Percentiles rank a stretch among this genome's conserved stretches.
Conservation (phyloP, 192 early-diverging fungal genomes). For the Coemansia sp. region DNA sequence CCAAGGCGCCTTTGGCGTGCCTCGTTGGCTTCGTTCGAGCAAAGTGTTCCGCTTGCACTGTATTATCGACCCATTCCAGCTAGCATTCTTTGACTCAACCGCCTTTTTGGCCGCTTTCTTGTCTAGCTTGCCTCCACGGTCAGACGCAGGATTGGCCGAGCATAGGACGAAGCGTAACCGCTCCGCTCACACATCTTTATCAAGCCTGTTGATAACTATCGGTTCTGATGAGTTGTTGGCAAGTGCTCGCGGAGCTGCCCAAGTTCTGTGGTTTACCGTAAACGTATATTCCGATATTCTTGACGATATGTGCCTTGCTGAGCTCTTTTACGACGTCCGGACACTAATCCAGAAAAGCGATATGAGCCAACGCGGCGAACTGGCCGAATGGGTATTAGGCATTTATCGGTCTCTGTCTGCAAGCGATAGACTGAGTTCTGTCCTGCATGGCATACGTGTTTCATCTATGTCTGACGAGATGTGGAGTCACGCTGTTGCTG, state of each 20-base stretch:
- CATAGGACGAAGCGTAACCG: slow-evolving; percentile 35
- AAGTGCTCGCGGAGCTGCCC: slow-evolving; percentile 39
- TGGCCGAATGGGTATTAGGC: slow-evolving; percentile 48
- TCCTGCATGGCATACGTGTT: not conserved
- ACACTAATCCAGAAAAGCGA: slow-evolving; percentile 27
- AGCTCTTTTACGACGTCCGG: slow-evolving; percentile 24
- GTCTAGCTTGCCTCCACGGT: not conserved
- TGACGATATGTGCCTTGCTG: slow-evolving; percentile 10
- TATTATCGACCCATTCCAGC: slow-evolving; percentile 21
- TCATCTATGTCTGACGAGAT: slow-evolving; percentile 12
- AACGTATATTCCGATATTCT: slow-evolving; percentile 29
- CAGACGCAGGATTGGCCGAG: not conserved
- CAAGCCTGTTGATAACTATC: slow-evolving; percentile 30
- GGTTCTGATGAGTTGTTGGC: slow-evolving; percentile 21
- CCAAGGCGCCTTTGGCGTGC: not conserved
- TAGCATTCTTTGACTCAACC: slow-evolving; percentile 49
- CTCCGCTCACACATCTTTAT: slow-evolving; percentile 29
- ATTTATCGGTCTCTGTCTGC: slow-evolving; percentile 17
- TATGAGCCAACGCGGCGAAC: slow-evolving; percentile 26
- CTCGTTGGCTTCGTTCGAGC: slow-evolving; percentile 1
- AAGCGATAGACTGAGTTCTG: not conserved
- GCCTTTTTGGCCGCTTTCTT: slow-evolving; percentile 28
- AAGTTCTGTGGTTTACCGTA: slow-evolving; percentile 41
- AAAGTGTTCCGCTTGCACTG: slow-evolving; percentile 15
- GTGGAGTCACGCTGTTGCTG: slow-evolving; percentile 44